A percentile compares a stretch with the other conserved stretches of the same genome.
Conservation (phyloP, 257 asterid genomes). For the Solanum tarijense region DNA sequence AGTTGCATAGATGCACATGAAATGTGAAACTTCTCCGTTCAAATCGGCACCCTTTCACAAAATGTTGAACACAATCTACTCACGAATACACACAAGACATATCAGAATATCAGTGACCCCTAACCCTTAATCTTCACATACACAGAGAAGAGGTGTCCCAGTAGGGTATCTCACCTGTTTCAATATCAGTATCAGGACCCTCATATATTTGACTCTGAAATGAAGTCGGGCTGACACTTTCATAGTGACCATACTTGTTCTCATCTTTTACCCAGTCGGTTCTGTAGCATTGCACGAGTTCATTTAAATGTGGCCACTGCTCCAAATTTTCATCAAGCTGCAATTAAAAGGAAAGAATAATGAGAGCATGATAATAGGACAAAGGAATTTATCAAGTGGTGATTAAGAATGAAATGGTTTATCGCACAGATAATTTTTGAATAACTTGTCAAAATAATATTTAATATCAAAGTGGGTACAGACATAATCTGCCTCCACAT, state of each 20-base stretch:
- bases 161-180: conserved; percentile 49
- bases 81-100: neutral
- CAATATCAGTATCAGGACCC: conserved; percentile 93
- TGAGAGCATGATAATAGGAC: neutral
- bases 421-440: neutral
- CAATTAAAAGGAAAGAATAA: neutral
- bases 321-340: conserved; percentile 93
- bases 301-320: conserved; percentile 98
- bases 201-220: conserved; percentile 83
- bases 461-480: neutral
- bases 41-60: neutral
- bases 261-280: conserved; percentile 94
- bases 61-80: neutral
- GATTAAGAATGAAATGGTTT: neutral
- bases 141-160: neutral
- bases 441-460: neutral
- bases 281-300: conserved; percentile 87
- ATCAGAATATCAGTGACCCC: neutral
- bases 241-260: conserved; percentile 87
- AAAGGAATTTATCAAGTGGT: neutral
- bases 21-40: neutral
- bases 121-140: neutral
- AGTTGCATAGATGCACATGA: neutral
- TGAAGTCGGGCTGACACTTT: conserved; percentile 50
- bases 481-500: neutral